These are phyloP conservation scores for Scutellaria galericulata DNA, from an alignment of 257 asterid species.

Conservation along the genomic window DNA sequence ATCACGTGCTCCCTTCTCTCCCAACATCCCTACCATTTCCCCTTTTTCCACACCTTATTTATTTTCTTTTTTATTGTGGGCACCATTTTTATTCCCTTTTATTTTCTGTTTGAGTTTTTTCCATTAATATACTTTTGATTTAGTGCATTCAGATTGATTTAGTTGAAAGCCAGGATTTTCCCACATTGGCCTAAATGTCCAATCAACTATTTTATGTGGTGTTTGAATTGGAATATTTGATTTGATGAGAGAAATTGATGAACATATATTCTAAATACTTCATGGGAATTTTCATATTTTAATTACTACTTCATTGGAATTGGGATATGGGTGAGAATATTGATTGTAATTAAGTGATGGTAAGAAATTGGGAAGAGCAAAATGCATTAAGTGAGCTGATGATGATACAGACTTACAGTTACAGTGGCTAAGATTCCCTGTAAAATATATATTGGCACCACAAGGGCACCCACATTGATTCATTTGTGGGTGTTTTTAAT, in stretches of 20 bases:
- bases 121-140: no score
- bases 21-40: constrained; percentile 10
- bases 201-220: no score
- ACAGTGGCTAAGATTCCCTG: constrained; percentile 37
- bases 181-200: no score
- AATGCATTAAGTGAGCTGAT: constrained; percentile 20
- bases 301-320: background rate
- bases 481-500: no score
- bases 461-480: no score
- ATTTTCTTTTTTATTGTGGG: no score
- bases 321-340: constrained; percentile 22
- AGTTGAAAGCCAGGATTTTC: no score
- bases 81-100: no score
- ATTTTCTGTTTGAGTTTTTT: no score
- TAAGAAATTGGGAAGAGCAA: constrained; percentile 33
- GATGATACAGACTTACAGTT: background rate
- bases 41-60: background rate
- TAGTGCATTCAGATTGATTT: no score
- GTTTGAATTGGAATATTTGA: no score
- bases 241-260: background rate
- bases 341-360: constrained; percentile 27
- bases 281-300: no score
- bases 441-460: constrained; percentile 22
- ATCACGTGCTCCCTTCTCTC: constrained; percentile 50
- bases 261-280: background rate